These are phyloP conservation scores for Tanacetum coccineum DNA, from an alignment of 129 eudicot genomes.

Conservation along the genomic window DNA sequence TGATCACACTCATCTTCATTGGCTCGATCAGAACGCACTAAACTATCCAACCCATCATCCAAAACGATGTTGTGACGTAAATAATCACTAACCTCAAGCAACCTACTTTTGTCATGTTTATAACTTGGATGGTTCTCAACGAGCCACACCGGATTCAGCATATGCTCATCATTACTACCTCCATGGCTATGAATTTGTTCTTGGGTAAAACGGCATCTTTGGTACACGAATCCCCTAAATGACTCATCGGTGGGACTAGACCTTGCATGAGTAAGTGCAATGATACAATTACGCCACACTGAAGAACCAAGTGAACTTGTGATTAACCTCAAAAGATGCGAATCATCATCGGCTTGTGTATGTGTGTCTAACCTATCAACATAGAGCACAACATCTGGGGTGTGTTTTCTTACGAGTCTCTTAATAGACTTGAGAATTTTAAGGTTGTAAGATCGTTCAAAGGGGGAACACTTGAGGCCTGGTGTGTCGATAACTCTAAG, in stretches of 20 bases:
- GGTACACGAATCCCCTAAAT: slow-evolving; percentile 38
- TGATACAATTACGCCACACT: slow-evolving; percentile 45
- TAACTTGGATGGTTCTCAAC: slow-evolving; percentile 45
- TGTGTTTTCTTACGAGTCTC: slow-evolving; percentile 34
- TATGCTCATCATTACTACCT: slow-evolving; percentile 14
- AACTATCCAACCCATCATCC: slow-evolving; percentile 34
- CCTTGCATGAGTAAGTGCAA: slow-evolving; percentile 65
- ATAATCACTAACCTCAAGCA: too few species aligned
- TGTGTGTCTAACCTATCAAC: slow-evolving; percentile 64
- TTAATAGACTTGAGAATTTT: slow-evolving; percentile 41
- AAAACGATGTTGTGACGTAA: neutral
- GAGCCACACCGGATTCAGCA: slow-evolving; percentile 43
- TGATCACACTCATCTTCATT: slow-evolving; percentile 34
- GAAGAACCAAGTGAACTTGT: slow-evolving; percentile 55
- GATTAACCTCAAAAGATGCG: slow-evolving; percentile 44
- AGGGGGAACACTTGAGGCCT: slow-evolving; percentile 48
- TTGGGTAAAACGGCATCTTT: slow-evolving; percentile 45
- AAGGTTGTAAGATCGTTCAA: slow-evolving; percentile 43
- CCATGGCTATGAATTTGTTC: slow-evolving; percentile 36
- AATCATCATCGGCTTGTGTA: slow-evolving; percentile 34
- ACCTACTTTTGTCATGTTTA: slow-evolving; percentile 28
- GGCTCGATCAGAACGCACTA: slow-evolving; percentile 35
- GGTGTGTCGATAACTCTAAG: slow-evolving; percentile 73
- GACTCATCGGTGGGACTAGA: slow-evolving; percentile 50
- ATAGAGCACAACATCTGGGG: slow-evolving; percentile 63